Conservation (phyloP, 495 filamentous ascomycete species). For the Stereocaulon alpinum region DNA sequence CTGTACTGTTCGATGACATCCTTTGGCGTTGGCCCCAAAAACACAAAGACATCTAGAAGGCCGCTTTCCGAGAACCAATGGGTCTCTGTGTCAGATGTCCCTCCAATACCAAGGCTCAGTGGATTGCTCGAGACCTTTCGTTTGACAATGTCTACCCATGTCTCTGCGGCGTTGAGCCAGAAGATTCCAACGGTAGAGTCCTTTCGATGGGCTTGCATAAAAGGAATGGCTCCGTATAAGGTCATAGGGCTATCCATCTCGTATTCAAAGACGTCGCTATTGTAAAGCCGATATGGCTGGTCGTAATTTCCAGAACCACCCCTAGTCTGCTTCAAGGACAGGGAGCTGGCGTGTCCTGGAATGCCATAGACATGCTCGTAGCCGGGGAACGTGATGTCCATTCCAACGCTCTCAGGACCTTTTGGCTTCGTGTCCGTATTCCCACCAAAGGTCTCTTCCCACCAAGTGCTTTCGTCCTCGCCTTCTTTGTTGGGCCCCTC, state of each 20-base stretch:
- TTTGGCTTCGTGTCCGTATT: constrained; percentile 88
- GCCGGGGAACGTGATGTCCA: constrained; percentile 86
- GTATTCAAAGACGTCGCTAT: constrained; percentile 95
- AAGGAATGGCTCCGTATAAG: constrained; percentile 88
- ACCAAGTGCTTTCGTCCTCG: constrained; percentile 84
- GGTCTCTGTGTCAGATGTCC: constrained; percentile 68
- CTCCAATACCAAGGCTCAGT: constrained; percentile 56
- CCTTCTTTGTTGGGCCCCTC: constrained; percentile 32
- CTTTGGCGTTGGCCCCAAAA: constrained; percentile 76
- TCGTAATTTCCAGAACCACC: constrained; percentile 75
- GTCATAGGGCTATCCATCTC: constrained; percentile 96
- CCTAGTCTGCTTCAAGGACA: constrained; percentile 78
- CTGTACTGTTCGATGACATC: constrained; percentile 72
- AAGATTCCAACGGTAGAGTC: constrained; percentile 94
- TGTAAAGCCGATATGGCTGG: constrained; percentile 94
- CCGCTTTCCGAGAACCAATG: constrained; percentile 96
- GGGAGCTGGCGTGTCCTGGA: constrained; percentile 79
- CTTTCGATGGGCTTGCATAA: constrained; percentile 94
- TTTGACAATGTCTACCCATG: constrained; percentile 92
- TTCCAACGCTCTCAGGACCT: constrained; percentile 76
- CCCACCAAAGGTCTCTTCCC: constrained; percentile 92
- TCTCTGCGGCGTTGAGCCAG: constrained; percentile 96
- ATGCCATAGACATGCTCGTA: constrained; percentile 93
- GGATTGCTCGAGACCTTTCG: constrained; percentile 64
- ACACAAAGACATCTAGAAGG: constrained; percentile 82